A percentile compares a stretch with the other conserved stretches of the same genome.
Conservation (phyloP, 2,329 filamentous ascomycete species). For the Nothophoma quercina region DNA sequence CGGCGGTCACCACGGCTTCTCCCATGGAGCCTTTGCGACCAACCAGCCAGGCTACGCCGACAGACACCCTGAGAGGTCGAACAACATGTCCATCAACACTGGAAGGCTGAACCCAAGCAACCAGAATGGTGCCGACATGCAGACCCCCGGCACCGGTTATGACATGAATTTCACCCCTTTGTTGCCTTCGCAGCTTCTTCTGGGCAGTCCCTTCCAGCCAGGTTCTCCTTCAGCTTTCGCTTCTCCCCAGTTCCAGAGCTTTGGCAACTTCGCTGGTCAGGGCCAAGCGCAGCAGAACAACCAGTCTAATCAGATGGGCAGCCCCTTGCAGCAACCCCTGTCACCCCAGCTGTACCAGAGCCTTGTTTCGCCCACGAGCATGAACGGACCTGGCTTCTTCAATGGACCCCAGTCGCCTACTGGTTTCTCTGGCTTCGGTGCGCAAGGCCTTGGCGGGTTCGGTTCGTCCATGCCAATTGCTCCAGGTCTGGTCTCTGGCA, state of each 20-base stretch:
- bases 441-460: slow-evolving; percentile 67
- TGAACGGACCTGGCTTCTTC: slow-evolving; percentile 80
- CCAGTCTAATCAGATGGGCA: slow-evolving; percentile 70
- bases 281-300: slow-evolving; percentile 67
- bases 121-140: slow-evolving; percentile 74
- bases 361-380: slow-evolving; percentile 84
- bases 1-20: slow-evolving; percentile 83
- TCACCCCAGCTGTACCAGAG: slow-evolving; percentile 85
- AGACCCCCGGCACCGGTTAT: slow-evolving; percentile 85
- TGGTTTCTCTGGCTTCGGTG: slow-evolving; percentile 71
- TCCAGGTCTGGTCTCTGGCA: slow-evolving; percentile 84
- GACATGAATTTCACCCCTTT: slow-evolving; percentile 99
- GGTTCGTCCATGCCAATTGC: slow-evolving; percentile 78
- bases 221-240: slow-evolving; percentile 89
- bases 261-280: slow-evolving; percentile 69
- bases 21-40: slow-evolving; percentile 88
- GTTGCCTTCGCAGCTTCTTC: slow-evolving; percentile 89
- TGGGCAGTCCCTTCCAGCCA: slow-evolving; percentile 96
- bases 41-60: slow-evolving; percentile 85
- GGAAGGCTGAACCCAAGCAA: slow-evolving; percentile 66
- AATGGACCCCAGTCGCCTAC: slow-evolving; percentile 87
- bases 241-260: slow-evolving; percentile 89
- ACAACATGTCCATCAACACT: slow-evolving; percentile 94
- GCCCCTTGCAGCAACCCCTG: slow-evolving; percentile 73
- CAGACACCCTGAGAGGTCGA: slow-evolving; percentile 81